Percentiles rank a stretch among this genome's conserved stretches.
phyloP scores from a whole-genome alignment of 1,139 yeast species.

The Candida tetrigidarum region DNA sequence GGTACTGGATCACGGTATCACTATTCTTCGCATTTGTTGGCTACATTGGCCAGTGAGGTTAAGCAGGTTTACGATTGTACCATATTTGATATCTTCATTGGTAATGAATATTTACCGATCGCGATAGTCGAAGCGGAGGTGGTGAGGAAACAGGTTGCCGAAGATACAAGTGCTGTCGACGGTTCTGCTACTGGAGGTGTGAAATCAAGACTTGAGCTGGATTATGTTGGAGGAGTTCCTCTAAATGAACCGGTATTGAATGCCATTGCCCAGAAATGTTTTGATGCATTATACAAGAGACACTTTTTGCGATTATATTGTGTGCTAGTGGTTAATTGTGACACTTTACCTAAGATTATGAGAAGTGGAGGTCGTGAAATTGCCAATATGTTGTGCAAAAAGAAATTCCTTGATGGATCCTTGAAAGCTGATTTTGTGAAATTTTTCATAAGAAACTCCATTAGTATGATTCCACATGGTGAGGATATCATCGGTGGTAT shows the following conservation, averaged over 20 bases:
- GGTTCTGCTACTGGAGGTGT: slow-evolving; percentile 8
- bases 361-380: slow-evolving; percentile 88
- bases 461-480: slow-evolving; percentile 75
- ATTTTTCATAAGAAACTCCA: slow-evolving; percentile 70
- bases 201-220: slow-evolving; percentile 18
- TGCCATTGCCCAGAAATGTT: slow-evolving; percentile 75
- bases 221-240: slow-evolving; percentile 38
- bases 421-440: slow-evolving; percentile 80
- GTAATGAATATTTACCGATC: slow-evolving; percentile 84
- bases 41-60: slow-evolving; percentile 81
- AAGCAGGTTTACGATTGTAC: slow-evolving; percentile 88
- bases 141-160: slow-evolving; percentile 47
- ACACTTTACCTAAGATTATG: slow-evolving; percentile 80
- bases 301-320: slow-evolving; percentile 85
- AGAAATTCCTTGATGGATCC: slow-evolving; percentile 76
- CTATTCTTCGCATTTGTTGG: slow-evolving; percentile 82
- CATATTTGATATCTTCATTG: slow-evolving; percentile 85
- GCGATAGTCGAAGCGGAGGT: slow-evolving; percentile 86
- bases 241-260: slow-evolving; percentile 65
- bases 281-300: slow-evolving; percentile 66
- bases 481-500: slow-evolving; percentile 82
- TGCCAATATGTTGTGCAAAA: slow-evolving; percentile 91
- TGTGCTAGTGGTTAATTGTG: slow-evolving; percentile 79
- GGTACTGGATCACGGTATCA: slow-evolving; percentile 62
- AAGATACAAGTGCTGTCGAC: slow-evolving; percentile 22